These are phyloP conservation scores for Pistacia integerrima DNA, from an alignment of 345 rosid genomes.

Conservation along the genomic window DNA sequence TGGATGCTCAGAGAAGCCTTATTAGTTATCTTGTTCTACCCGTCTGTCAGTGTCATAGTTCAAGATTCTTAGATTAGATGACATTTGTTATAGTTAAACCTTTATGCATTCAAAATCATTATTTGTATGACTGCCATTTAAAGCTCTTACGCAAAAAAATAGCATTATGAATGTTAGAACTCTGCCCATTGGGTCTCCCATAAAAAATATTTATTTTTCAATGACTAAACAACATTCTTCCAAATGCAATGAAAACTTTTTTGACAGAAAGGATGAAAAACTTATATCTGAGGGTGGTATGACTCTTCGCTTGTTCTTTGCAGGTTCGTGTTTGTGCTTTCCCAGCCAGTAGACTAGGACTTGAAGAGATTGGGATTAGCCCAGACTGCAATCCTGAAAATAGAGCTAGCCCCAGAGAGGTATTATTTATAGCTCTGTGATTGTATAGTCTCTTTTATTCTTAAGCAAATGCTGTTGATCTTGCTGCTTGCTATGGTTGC, in stretches of 20 bases:
- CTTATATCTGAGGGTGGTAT: not conserved
- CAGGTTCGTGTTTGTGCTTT: conserved; percentile 94
- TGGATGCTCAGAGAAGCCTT: conserved; percentile 5
- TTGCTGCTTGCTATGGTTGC: conserved; percentile 15
- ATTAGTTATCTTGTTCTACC: not conserved
- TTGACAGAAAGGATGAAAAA: not conserved
- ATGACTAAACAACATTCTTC: not conserved
- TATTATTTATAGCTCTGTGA: conserved; percentile 22
- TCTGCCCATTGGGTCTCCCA: not conserved
- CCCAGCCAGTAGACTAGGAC: conserved; percentile 55
- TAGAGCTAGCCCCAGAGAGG: conserved; percentile 74
- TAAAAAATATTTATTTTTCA: not conserved
- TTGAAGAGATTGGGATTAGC: conserved; percentile 80
- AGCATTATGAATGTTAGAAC: not conserved
- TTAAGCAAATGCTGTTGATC: conserved; percentile 5
- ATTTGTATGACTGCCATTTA: not conserved
- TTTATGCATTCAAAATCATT: not conserved
- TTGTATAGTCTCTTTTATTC: not conserved
- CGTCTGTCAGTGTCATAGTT: not conserved
- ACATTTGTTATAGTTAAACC: not conserved
- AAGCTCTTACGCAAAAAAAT: too few relatives aligned
- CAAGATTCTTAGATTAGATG: not conserved
- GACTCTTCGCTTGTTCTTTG: not conserved
- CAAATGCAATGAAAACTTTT: not conserved
- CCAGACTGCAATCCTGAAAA: conserved; percentile 90